phyloP scores from a whole-genome alignment of 2,329 filamentous ascomycete genomes.

The Pyricularia pennisetigena region DNA sequence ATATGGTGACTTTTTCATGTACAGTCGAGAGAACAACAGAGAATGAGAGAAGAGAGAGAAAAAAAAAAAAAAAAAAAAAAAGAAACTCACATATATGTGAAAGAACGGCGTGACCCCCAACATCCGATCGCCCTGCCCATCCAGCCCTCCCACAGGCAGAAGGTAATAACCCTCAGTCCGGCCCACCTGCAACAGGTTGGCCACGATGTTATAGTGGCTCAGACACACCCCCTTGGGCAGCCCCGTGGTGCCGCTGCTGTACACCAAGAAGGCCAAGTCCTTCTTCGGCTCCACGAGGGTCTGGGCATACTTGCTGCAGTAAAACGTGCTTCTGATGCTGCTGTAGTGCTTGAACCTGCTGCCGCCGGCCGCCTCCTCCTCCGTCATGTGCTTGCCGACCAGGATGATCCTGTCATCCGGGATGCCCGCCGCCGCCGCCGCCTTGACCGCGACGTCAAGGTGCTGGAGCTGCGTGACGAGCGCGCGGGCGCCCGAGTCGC shows the following conservation, averaged over 20 bases:
- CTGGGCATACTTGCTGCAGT: constrained; percentile 42
- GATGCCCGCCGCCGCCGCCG: constrained; percentile 61
- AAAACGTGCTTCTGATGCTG: constrained; percentile 54
- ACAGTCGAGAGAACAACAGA: too few species aligned
- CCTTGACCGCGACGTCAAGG: constrained; percentile 54
- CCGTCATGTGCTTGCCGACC: constrained; percentile 49
- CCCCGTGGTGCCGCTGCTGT: constrained; percentile 84
- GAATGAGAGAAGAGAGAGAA: too few species aligned
- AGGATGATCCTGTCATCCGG: constrained; percentile 63
- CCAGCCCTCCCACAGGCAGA: constrained; percentile 44
- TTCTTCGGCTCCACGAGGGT: constrained; percentile 55
- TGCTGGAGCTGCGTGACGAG: constrained; percentile 64
- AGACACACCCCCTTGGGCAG: constrained; percentile 87
- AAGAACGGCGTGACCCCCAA: constrained; percentile 81
- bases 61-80: not conserved
- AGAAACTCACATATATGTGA: constrained; percentile 66
- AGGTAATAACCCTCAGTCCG: constrained; percentile 45
- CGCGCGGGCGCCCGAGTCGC: constrained; percentile 64
- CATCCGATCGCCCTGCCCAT: constrained; percentile 59
- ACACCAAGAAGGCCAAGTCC: constrained; percentile 78
- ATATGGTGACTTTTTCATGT: not conserved
- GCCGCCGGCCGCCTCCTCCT: constrained; percentile 21
- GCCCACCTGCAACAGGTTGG: constrained; percentile 54
- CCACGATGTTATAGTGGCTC: constrained; percentile 71
- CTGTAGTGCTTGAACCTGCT: constrained; percentile 65